Evolutionary conservation across 768 basidiomycete genomes (phyloP), one percentile per base, ranked within the genome.

Genomic region (Kwoniella dejecticola): DNA sequence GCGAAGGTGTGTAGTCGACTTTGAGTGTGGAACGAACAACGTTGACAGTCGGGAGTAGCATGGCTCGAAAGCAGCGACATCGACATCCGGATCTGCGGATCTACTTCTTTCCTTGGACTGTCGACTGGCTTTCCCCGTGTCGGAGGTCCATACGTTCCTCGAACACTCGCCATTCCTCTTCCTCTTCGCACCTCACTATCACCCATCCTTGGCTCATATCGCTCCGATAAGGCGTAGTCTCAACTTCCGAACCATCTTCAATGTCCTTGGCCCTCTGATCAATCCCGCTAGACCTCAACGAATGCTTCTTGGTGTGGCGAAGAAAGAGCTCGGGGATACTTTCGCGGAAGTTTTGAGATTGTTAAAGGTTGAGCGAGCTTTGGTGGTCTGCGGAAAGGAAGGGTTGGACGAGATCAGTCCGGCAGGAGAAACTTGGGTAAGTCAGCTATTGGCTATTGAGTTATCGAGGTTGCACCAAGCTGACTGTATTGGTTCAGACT

Each of bases 161-260:
- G 78, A 86, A 2, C 50, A 64, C 36, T 79, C 78, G 0, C 91
- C 92, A 0, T 97, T 99, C 80, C 86, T 87, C 2, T 97, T 95
- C 84, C 88, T 99, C 76, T 87, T 95, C 63, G 96, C 91, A 0
- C 88, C 92, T 0, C 88, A 94, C 75, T 97, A 92, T 79, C 93
- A 98, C 79, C 94, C 94, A 1, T 79, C 88, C 0, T 83, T 97
- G 47, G 90, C 89, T 4, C 80, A 84, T 57, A 83, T 98, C 66
- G 89, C 88, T 0, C 92, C 95, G 0, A 85, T 88, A 73, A 88
- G 95, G 56, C 89, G 88, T 70, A 81, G 86, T 0, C 85, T 98
- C 54, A 91, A 92, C 46, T 97, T 95, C 82, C 88, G 93, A 46
- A 97, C 95, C 8, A 87, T 99, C 82, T 97, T 96, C 84, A 98